phyloP scores from a whole-genome alignment of 768 basidiomycete genomes.

The Suillus subalutaceus region DNA sequence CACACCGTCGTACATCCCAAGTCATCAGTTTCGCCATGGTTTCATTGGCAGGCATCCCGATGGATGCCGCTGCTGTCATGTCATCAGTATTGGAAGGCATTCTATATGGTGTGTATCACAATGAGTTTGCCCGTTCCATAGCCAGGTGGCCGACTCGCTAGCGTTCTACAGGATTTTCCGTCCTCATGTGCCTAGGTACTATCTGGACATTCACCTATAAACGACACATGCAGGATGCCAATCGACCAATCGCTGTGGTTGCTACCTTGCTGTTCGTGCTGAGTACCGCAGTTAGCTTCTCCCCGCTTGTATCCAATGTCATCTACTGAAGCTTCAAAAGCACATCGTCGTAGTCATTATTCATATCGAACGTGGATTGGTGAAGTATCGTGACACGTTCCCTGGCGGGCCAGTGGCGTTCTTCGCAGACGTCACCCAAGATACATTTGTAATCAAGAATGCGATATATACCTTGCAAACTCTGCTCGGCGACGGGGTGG shows the following conservation, averaged over 20 bases:
- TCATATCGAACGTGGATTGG: background rate
- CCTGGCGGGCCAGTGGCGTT: background rate
- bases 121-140: background rate
- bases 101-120: background rate
- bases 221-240: background rate
- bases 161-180: background rate
- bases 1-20: background rate
- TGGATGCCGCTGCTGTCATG: background rate
- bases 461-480: slow-evolving; percentile 2
- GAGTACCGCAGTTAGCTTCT: background rate
- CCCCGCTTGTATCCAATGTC: background rate
- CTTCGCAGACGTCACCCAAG: background rate
- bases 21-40: background rate
- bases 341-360: background rate
- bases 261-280: background rate
- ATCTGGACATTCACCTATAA: background rate
- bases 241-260: background rate
- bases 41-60: background rate
- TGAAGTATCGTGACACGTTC: background rate
- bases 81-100: background rate
- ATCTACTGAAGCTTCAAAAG: background rate
- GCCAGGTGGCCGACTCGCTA: background rate
- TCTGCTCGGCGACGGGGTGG: background rate
- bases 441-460: background rate
- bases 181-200: background rate